Evolutionary conservation across 495 filamentous ascomycete species (phyloP).

Genomic region (Tricharina praecox): DNA sequence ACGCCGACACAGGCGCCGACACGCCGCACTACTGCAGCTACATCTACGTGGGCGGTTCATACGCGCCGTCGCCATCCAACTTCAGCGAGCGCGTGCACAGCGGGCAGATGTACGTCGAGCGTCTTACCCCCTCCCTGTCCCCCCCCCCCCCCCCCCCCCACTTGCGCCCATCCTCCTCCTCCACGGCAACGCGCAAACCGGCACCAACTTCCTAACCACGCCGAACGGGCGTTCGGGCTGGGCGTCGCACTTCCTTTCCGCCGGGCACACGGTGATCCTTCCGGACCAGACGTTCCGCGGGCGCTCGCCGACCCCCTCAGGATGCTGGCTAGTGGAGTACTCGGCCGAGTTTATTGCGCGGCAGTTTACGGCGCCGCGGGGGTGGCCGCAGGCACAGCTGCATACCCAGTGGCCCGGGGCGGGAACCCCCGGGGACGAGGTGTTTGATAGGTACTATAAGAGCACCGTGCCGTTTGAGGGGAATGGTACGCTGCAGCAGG

Average conservation of each 20-base stretch:
- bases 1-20: no score
- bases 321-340: conserved; percentile 14
- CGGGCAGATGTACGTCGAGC: conserved; percentile 1
- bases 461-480: not conserved
- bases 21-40: not conserved
- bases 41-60: conserved; percentile 1
- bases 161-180: conserved; percentile 5
- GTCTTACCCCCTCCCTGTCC: not conserved
- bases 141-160: not conserved
- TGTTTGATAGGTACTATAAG: conserved; percentile 28
- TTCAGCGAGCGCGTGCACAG: not conserved
- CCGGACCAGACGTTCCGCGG: conserved; percentile 33
- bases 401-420: conserved; percentile 37
- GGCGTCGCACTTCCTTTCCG: conserved; percentile 32
- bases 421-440: conserved; percentile 30
- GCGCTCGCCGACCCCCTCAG: conserved; percentile 26
- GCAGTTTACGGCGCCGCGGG: conserved; percentile 27
- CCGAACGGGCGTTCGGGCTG: conserved; percentile 35
- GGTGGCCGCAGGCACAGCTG: conserved; percentile 32
- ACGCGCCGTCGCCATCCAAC: not conserved
- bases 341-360: conserved; percentile 28
- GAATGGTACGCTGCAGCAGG: conserved; percentile 1
- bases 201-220: conserved; percentile 32
- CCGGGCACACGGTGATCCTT: conserved; percentile 34
- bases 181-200: conserved; percentile 7